Percentiles rank a stretch among this genome's conserved stretches.
Evolutionary conservation across 345 rosid genomes (phyloP).

Genomic region (Dovyalis caffra): DNA sequence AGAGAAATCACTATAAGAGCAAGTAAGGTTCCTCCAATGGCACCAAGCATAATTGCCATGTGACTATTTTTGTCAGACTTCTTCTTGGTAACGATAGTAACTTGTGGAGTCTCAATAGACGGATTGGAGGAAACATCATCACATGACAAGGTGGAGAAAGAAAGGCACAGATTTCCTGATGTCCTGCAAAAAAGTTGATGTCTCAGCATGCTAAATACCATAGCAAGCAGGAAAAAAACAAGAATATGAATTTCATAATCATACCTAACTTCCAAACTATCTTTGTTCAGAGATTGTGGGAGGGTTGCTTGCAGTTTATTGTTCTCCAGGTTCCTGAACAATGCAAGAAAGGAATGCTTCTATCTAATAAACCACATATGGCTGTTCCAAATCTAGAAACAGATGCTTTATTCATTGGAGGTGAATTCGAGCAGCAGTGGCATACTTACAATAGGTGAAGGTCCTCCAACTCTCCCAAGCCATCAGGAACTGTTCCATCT

Average conservation of each 20-base stretch:
- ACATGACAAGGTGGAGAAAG: slow-evolving; percentile 62
- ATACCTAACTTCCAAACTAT: slow-evolving; percentile 71
- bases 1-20: slow-evolving; percentile 43
- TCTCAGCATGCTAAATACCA: slow-evolving; percentile 10
- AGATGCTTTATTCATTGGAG: not conserved
- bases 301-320: slow-evolving; percentile 72
- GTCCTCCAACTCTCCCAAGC: slow-evolving; percentile 59
- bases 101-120: slow-evolving; percentile 72
- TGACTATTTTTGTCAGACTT: slow-evolving; percentile 41
- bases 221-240: not conserved
- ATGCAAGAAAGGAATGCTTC: slow-evolving; percentile 2
- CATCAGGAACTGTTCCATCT: slow-evolving; percentile 69
- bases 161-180: slow-evolving; percentile 77
- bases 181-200: slow-evolving; percentile 42
- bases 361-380: not conserved
- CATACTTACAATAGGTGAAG: slow-evolving; percentile 73
- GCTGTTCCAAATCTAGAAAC: not conserved
- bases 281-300: slow-evolving; percentile 68
- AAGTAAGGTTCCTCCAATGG: slow-evolving; percentile 55
- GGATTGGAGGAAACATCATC: slow-evolving; percentile 58
- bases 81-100: slow-evolving; percentile 50
- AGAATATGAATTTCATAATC: slow-evolving; percentile 2
- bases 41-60: slow-evolving; percentile 52
- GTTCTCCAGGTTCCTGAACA: slow-evolving; percentile 75
- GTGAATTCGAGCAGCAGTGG: slow-evolving; percentile 2